phyloP scores from a whole-genome alignment of 2,329 filamentous ascomycete species.

The Drechmeria coniospora region DNA sequence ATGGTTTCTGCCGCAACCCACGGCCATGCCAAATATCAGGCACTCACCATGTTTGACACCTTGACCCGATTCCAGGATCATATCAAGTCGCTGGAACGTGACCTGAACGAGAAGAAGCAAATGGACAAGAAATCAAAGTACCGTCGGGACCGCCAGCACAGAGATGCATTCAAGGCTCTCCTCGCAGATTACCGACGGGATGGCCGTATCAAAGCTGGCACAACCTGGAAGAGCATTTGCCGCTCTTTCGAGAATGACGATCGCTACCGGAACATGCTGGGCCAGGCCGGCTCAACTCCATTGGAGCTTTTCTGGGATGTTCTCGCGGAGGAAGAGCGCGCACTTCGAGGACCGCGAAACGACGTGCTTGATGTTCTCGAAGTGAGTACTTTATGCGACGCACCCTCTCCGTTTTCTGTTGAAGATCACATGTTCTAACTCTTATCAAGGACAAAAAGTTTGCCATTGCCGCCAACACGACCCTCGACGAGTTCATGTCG shows the following conservation, averaged over 20 bases:
- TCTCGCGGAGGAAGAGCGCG: conserved; percentile 82
- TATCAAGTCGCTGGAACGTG: conserved; percentile 80
- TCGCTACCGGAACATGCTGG: conserved; percentile 70
- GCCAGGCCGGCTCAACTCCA: conserved; percentile 69
- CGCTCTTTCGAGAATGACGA: conserved; percentile 63
- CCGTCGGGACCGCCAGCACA: conserved; percentile 70
- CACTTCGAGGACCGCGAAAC: conserved; percentile 66
- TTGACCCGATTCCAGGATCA: conserved; percentile 88
- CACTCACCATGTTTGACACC: conserved; percentile 77
- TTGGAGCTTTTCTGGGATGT: conserved; percentile 93
- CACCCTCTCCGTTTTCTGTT: too few species aligned
- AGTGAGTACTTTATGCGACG: too few species aligned
- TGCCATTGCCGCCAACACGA: conserved; percentile 75
- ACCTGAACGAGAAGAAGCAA: conserved; percentile 82
- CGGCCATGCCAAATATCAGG: conserved; percentile 69
- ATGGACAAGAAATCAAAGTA: conserved; percentile 69
- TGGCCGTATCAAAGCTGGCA: conserved; percentile 75
- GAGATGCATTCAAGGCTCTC: conserved; percentile 65
- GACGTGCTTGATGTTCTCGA: conserved; percentile 79
- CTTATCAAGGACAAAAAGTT: conserved; percentile 63
- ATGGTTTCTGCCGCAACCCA: conserved; percentile 68
- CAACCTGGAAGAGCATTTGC: conserved; percentile 76
- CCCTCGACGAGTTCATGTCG: conserved; percentile 73
- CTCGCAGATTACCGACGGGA: conserved; percentile 57
- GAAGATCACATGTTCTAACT: conserved; percentile 6